Evolutionary conservation across 805 yeast genomes (phyloP), one percentile per base, ranked within the genome.

Genomic region (Candida hungchunana): DNA sequence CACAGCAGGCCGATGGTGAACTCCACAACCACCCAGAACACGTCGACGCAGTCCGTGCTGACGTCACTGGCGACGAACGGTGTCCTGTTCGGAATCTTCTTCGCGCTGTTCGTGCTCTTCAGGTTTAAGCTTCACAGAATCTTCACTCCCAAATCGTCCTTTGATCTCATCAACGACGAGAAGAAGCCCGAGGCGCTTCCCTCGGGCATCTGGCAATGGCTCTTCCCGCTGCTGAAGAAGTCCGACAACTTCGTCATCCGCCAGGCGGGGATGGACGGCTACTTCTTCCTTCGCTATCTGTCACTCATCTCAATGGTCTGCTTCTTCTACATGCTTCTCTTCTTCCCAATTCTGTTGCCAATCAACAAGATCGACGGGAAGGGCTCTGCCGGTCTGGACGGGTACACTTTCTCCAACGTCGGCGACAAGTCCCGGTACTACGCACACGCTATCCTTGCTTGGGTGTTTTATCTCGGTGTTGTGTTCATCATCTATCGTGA

Each of bases 221-320:
- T 88, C 9, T 44, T 59, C 7, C 78, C 80, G 6, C 55, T 90
- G 19, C 49, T 84, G 32, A 62, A 71, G 31, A 79, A 83, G 53
- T 75, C 86, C 1, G 88, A 84, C 37, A 64, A 82, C 31, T 84
- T 84, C 53, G 69, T 89, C 37, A 75, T 90, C 40, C 79, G 81
- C 46, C 94, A 90, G 51, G 82, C 93, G 15, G 97, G 97, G 13
- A 57, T 90, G n/a, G 97, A 90, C 56, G 97, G 96, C 5, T 90
- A 85, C 64, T 80, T 93, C 55, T 90, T 89, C 58, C 62, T 88
- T 43, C 70, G 98, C 46, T 93, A 83, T 55, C 59, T 93, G 19
- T 69, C 74, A 32, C 51, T 82, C 24, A 64, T 86, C 44, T 64
- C 74, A 10, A 42, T 64, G 6, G 55, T 77, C 26, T 75, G 79